Evolutionary conservation across 352 stramenopile genomes (phyloP).

Genomic region (Globisporangium uncinulatum): DNA sequence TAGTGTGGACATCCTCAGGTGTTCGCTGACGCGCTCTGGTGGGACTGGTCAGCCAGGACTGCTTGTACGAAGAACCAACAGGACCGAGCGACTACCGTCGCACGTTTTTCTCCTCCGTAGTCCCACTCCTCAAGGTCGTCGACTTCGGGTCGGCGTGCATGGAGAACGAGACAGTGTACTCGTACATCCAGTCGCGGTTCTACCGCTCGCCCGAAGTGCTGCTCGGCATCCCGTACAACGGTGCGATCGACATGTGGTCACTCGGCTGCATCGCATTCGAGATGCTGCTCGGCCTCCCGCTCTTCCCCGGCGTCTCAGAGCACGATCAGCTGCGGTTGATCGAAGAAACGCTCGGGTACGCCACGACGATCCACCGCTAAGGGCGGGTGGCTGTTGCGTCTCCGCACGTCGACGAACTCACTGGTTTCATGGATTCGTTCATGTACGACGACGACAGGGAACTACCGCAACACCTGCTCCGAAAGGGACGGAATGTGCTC

Average conservation of each 20-base stretch:
- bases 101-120: constrained; percentile 2
- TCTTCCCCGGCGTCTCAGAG: constrained; percentile 92
- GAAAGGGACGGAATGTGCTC: constrained; percentile 28
- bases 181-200: constrained; percentile 96
- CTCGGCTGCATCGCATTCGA: constrained; percentile 72
- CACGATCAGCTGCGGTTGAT: constrained; percentile 95
- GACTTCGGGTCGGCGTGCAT: constrained; percentile 93
- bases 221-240: constrained; percentile 47
- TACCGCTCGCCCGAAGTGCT: constrained; percentile 85
- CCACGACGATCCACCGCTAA: not conserved
- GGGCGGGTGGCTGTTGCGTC: not conserved
- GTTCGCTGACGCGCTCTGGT: not conserved
- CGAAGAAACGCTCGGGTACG: constrained; percentile 68
- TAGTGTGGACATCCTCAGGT: not conserved
- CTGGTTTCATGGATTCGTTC: not conserved
- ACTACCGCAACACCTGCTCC: constrained; percentile 28
- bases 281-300: constrained; percentile 92
- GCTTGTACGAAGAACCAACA: constrained; percentile 29
- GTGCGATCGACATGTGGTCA: constrained; percentile 55
- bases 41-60: constrained; percentile 57
- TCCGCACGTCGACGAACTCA: not conserved
- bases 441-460: constrained; percentile 3
- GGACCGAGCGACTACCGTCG: not conserved
- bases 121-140: constrained; percentile 86
- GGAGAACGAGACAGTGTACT: constrained; percentile 86